phyloP scores from a whole-genome alignment of 768 basidiomycete species.

The Naganishia onofrii region DNA sequence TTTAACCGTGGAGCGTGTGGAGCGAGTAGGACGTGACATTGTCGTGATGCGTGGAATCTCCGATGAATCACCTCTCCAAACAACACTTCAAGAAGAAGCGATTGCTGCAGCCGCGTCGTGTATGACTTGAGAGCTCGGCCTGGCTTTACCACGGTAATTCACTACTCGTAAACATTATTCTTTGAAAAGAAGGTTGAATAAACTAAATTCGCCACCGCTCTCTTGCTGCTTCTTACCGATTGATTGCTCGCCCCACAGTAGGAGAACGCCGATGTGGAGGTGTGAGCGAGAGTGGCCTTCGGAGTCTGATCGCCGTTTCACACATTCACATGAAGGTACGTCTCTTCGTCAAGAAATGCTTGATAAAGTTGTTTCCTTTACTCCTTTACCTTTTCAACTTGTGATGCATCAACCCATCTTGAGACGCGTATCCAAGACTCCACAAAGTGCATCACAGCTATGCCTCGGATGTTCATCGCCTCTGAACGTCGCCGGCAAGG shows the following conservation, averaged over 20 bases:
- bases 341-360: neutral
- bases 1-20: conserved; percentile 15
- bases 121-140: too few species aligned
- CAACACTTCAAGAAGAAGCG: too few species aligned
- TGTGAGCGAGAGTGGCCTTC: neutral
- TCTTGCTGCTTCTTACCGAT: neutral
- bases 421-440: too few species aligned
- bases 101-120: too few species aligned
- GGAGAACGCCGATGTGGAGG: conserved; percentile 1
- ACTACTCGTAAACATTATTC: too few species aligned
- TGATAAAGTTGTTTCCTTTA: too few species aligned
- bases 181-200: neutral
- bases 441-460: too few species aligned
- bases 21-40: conserved; percentile 3
- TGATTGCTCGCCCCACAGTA: neutral
- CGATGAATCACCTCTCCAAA: too few species aligned
- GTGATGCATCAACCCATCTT: too few species aligned
- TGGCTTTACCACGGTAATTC: too few species aligned
- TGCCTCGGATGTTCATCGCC: conserved; percentile 20
- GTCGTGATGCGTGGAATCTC: too few species aligned
- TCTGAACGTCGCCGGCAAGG: conserved; percentile 18
- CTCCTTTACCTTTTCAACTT: too few species aligned
- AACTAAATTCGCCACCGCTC: conserved; percentile 5
- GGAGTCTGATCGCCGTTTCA: neutral
- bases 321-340: neutral